Percentiles rank a stretch among this genome's conserved stretches.
phyloP scores from a whole-genome alignment of 345 rosid species.

The Eucalyptus polyanthemos region DNA sequence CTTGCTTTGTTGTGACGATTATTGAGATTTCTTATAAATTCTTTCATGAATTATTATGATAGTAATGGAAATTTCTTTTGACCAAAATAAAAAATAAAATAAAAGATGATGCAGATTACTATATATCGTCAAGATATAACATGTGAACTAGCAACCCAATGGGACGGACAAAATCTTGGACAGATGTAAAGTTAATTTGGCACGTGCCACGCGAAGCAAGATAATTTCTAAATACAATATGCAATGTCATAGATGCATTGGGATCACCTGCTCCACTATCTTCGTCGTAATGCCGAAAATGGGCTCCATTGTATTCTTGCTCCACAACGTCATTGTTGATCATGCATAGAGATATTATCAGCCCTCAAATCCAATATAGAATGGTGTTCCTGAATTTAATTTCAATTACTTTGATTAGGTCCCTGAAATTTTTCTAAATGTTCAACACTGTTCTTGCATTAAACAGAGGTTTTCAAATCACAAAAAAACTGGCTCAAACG shows the following conservation, averaged over 20 bases:
- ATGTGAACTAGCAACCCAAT: background rate
- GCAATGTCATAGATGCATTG: background rate
- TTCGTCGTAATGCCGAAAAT: background rate
- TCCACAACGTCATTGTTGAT: background rate
- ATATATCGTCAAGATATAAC: background rate
- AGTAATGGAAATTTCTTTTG: background rate
- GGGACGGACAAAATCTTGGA: background rate
- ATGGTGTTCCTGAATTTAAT: background rate
- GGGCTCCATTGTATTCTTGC: background rate
- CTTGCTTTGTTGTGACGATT: too few species aligned
- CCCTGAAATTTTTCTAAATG: background rate
- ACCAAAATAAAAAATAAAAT: too few species aligned
- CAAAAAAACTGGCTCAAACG: background rate
- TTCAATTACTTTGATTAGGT: background rate
- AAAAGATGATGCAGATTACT: background rate
- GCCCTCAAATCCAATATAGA: background rate
- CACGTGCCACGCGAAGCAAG: background rate
- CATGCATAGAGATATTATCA: background rate
- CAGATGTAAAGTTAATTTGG: background rate
- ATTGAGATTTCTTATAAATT: background rate
- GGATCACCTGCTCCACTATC: background rate
- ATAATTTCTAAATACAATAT: background rate
- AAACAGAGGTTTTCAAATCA: background rate
- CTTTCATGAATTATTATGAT: too few species aligned
- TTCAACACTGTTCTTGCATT: background rate